Base-by-base conservation (phyloP, 768 basidiomycete species). In the Rhodotorula graminis region DNA sequence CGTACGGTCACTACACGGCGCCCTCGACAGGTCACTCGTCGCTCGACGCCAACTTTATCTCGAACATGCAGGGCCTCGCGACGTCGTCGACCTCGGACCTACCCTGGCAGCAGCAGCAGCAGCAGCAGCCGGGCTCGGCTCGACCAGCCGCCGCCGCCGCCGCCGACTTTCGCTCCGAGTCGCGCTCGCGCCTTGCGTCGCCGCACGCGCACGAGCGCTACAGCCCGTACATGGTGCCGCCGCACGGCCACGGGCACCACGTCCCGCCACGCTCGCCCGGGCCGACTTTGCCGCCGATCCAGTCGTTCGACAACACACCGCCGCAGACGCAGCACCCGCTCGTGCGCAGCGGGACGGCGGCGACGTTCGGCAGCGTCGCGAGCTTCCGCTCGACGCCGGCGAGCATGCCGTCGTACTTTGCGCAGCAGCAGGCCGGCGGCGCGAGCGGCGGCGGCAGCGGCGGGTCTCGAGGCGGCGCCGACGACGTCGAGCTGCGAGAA, bases 1-100 rank as follows among this genome's bases (percentile, higher is more conserved):
- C 67, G 31, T 57, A 60, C 55, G 46, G 46, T 16, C 61, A 69
- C 64, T 65, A 65, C 64, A 66, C 56, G 31, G 71, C 71, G 9
- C 74, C 74, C 15, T 67, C 65, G 53, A 76, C 74, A 9, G 74
- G 74, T 3, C 74, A 76, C 47, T 76, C 74, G 25, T 72, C 71
- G 1, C 68, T 76, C 65, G 71, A 76, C 62, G 56, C 63, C 33
- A 42, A 46, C 23, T 47, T 76, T 55, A 63, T 72, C 65, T 40
- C 52, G 46, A 47, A 52, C 46, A 72, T 76, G 74, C 71, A 72
- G 16, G 68, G 69, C 6, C 74, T 70, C 58, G 71, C 61, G 14
- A 76, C 63, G 46, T 49, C 60, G 25, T 62, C 69, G 56, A 31
- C 64, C 33, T 42, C 69, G 27, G 63, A 70, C 37, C 42, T 74